Evolutionary conservation across 2,329 filamentous ascomycete genomes (phyloP).

Genomic region (Penicillium sp.): DNA sequence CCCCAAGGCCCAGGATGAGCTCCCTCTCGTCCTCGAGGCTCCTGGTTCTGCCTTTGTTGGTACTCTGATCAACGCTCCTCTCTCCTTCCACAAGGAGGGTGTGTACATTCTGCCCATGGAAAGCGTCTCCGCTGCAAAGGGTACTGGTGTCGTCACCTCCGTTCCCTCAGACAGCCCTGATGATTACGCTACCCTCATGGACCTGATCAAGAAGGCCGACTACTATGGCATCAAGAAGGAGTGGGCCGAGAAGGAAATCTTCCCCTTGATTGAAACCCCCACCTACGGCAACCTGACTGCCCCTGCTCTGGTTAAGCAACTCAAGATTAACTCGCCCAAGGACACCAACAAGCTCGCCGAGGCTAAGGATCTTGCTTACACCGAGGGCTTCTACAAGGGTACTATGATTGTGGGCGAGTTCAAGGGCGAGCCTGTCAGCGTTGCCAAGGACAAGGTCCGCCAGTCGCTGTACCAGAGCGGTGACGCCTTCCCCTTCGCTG

Average conservation of each 20-base stretch:
- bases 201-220: conserved; percentile 91
- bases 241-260: conserved; percentile 88
- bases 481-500: conserved; percentile 86
- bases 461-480: conserved; percentile 74
- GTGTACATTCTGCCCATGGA: conserved; percentile 96
- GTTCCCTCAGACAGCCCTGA: conserved; percentile 96
- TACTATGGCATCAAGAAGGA: conserved; percentile 97
- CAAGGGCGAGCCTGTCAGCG: conserved; percentile 81
- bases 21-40: conserved; percentile 74
- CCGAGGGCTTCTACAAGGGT: conserved; percentile 96
- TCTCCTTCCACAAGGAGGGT: conserved; percentile 80
- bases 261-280: conserved; percentile 87
- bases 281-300: conserved; percentile 84
- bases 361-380: conserved; percentile 95
- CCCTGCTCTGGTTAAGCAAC: conserved; percentile 78
- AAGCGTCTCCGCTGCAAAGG: conserved; percentile 85
- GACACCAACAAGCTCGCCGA: conserved; percentile 87
- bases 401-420: conserved; percentile 85
- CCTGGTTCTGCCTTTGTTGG: conserved; percentile 80
- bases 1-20: conserved; percentile 65
- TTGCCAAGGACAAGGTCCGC: conserved; percentile 82
- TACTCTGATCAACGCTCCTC: conserved; percentile 83
- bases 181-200: conserved; percentile 85
- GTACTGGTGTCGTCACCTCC: conserved; percentile 92
- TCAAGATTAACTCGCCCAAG: conserved; percentile 97